Base-by-base conservation (phyloP, 352 stramenopile genomes). In the Elongisporangium senticosum region DNA sequence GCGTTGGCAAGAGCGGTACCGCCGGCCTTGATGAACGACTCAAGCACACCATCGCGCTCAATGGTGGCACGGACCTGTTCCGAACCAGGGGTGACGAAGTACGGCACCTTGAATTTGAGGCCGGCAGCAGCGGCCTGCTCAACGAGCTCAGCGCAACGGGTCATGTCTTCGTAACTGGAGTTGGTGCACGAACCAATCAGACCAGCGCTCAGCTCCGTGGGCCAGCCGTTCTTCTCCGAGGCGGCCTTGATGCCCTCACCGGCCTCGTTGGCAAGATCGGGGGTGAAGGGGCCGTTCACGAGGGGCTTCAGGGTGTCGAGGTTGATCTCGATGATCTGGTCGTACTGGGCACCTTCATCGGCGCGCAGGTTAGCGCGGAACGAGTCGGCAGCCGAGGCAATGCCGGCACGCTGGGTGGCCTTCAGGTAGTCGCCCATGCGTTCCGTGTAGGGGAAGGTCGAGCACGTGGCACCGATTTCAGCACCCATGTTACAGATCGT, bases 401-500 rank as follows among this genome's bases (percentile, higher is more conserved):
- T 93, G 60, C 87, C 90, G 56, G 75, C 88, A 68, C 91, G 83
- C 64, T 89, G 79, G 40, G 91, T 98, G 53, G 89, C 87, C 69
- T 86, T 80, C 43, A 97, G 75, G 80, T 97, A 97, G 79, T 95
- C 87, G 19, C 75, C 75, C 91, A 98, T 98, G 67, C 89, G 82
- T 54, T 93, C 76, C 53, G 89, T 96, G 83, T 95, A 97, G 5
- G 89, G 89, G 84, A 98, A 98, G 23, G 89, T 98, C 49, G 91
- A 97, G 80, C 87, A 96, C 53, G 91, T 98, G 51, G 91, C 91
- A 51, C 91, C 91, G 59, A 98, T 97, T 67, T 98, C 91, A 21
- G 91, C 91, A 77, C 91, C 91, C 91, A 98, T 98, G 83, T 98
- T 98, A 89, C 87, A 96, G 71, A 98, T 98, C 68, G 91, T 98